These are phyloP conservation scores for Aegilops bicornis DNA, from an alignment of 176 grass and related monocot genomes.

Conservation along the genomic window DNA sequence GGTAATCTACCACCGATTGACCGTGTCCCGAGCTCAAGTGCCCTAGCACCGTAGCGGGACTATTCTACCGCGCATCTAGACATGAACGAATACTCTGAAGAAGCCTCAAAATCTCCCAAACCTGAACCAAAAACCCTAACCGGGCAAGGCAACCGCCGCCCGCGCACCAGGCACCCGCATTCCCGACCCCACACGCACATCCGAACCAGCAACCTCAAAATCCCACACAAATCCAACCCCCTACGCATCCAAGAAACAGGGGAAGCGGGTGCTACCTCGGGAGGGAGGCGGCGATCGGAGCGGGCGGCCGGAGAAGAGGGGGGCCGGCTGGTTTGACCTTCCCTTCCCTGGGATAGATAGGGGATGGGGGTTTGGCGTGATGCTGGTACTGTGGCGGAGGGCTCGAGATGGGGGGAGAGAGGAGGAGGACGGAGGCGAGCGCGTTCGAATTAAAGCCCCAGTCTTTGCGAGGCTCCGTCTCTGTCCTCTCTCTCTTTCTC, in stretches of 20 bases:
- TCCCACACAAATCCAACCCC: background rate
- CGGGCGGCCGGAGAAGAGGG: background rate
- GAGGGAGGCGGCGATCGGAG: background rate
- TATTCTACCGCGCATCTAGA: background rate
- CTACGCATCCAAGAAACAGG: background rate
- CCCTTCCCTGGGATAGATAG: background rate
- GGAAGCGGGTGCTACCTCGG: slow-evolving; percentile 28
- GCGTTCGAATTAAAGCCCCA: slow-evolving; percentile 91
- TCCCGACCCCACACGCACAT: background rate
- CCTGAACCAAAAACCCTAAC: background rate
- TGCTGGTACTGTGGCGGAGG: slow-evolving; percentile 21
- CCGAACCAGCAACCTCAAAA: background rate
- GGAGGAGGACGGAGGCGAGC: slow-evolving; percentile 24
- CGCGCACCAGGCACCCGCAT: background rate
- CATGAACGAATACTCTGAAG: background rate
- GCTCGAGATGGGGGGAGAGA: slow-evolving; percentile 8
- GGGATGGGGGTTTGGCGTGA: slow-evolving; percentile 5
- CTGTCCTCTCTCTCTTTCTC: background rate
- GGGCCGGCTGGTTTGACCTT: slow-evolving; percentile 9
- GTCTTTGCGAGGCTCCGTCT: background rate
- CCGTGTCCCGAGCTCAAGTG: background rate
- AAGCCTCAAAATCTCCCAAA: background rate
- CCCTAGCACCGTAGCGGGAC: background rate
- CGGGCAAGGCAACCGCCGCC: background rate
- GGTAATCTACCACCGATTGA: background rate